Evolutionary conservation across 2,329 filamentous ascomycete species (phyloP).

Genomic region (Madurella mycetomatis): DNA sequence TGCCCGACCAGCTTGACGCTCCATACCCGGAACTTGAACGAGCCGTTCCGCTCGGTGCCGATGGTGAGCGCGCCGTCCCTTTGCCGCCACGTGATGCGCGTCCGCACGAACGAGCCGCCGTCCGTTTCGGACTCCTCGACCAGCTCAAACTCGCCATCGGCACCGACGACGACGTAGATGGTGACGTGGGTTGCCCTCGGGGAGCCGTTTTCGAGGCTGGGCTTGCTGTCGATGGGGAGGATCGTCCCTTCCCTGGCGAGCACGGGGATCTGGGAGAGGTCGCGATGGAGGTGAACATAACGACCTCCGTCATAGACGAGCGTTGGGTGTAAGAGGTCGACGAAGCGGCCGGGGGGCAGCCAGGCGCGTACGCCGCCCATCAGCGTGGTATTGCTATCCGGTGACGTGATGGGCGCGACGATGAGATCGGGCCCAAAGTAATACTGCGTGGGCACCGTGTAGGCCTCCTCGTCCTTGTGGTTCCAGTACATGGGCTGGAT

Average conservation of each 20-base stretch:
- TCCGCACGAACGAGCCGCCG: slow-evolving; percentile 14
- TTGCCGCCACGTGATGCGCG: slow-evolving; percentile 24
- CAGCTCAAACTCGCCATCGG: slow-evolving; percentile 45
- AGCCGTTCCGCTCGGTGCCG: slow-evolving; percentile 20
- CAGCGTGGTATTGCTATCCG: slow-evolving; percentile 43
- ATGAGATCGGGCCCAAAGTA: slow-evolving; percentile 55
- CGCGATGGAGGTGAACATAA: slow-evolving; percentile 47
- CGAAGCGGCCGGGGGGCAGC: slow-evolving; percentile 51
- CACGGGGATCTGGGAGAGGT: slow-evolving; percentile 47
- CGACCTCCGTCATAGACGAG: slow-evolving; percentile 54
- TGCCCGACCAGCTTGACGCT: slow-evolving; percentile 24
- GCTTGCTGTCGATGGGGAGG: slow-evolving; percentile 48
- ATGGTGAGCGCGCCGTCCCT: slow-evolving; percentile 18
- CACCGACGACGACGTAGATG: slow-evolving; percentile 44
- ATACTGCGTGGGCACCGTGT: slow-evolving; percentile 54
- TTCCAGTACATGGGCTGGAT: slow-evolving; percentile 62
- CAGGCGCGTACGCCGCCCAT: slow-evolving; percentile 48
- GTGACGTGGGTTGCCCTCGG: slow-evolving; percentile 45
- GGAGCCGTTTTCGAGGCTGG: slow-evolving; percentile 42
- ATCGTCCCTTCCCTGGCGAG: slow-evolving; percentile 54
- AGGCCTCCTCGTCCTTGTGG: slow-evolving; percentile 49
- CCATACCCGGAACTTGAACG: slow-evolving; percentile 18
- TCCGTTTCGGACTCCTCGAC: slow-evolving; percentile 40
- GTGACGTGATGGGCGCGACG: slow-evolving; percentile 52
- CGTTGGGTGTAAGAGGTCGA: slow-evolving; percentile 54